Conservation (phyloP, 495 filamentous ascomycete genomes). For the Talaromyces trachyspermus region DNA sequence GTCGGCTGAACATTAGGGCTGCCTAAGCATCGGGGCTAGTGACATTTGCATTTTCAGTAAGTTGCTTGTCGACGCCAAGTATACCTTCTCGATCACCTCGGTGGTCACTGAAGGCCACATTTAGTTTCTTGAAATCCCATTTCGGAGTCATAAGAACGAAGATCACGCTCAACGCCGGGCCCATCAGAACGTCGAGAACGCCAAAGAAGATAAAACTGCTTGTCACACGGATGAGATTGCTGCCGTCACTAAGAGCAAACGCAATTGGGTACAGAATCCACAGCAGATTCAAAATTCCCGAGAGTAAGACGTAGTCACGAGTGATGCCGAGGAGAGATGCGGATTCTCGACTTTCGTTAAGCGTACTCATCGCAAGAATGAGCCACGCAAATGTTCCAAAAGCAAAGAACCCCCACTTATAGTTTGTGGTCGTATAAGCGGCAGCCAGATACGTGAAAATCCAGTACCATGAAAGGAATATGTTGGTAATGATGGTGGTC, state of each 20-base stretch:
- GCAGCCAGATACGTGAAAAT: constrained; percentile 56
- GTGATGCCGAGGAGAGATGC: constrained; percentile 46
- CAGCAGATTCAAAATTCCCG: constrained; percentile 42
- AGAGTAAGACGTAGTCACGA: constrained; percentile 43
- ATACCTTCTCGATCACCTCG: too few relatives aligned
- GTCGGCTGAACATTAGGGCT: too few relatives aligned
- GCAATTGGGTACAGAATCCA: constrained; percentile 62
- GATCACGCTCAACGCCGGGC: constrained; percentile 51
- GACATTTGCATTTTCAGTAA: too few relatives aligned
- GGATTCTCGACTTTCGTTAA: constrained; percentile 44
- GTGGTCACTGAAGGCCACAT: constrained; percentile 18
- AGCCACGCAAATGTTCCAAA: constrained; percentile 55
- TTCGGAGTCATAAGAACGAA: constrained; percentile 43
- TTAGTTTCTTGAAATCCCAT: constrained; percentile 16
- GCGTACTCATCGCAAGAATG: constrained; percentile 49
- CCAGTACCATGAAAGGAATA: constrained; percentile 57
- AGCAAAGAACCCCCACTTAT: constrained; percentile 60
- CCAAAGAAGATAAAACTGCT: constrained; percentile 65
- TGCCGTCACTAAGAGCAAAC: constrained; percentile 61
- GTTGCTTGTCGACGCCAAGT: too few relatives aligned
- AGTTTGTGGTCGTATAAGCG: constrained; percentile 45
- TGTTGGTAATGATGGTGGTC: constrained; percentile 54
- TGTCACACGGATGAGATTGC: constrained; percentile 57
- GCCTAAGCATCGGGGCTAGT: too few relatives aligned
- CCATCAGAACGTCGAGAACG: constrained; percentile 53